Percentiles rank a stretch among this genome's conserved stretches.
phyloP scores from a whole-genome alignment of 1,284 basidiomycete species.

The Rhodotorula glutinis region DNA sequence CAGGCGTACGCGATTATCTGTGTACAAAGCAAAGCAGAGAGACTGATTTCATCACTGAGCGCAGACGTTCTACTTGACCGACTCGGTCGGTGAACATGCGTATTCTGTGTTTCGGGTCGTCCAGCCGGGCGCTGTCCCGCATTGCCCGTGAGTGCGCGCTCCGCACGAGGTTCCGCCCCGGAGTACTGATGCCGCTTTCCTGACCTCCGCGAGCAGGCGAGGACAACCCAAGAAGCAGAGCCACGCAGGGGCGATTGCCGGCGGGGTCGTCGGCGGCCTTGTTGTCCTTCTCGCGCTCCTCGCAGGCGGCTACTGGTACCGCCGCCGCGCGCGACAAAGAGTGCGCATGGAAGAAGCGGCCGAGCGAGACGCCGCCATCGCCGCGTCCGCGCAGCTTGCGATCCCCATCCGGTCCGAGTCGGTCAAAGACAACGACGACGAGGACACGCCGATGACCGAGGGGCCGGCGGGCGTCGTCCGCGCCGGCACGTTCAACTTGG shows the following conservation, averaged over 20 bases:
- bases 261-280: conserved; percentile 17
- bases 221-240: not conserved
- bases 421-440: not conserved
- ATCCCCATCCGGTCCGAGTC: not conserved
- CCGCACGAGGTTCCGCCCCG: too few species aligned
- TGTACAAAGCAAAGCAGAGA: too few species aligned
- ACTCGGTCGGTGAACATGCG: conserved; percentile 2
- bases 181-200: too few species aligned
- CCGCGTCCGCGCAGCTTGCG: not conserved
- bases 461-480: conserved; percentile 7
- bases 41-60: too few species aligned
- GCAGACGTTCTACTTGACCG: conserved; percentile 22
- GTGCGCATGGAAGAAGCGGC: not conserved
- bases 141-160: conserved; percentile 16
- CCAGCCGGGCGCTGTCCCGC: conserved; percentile 11
- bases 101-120: conserved; percentile 25
- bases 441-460: conserved; percentile 1
- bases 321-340: conserved; percentile 7
- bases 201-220: not conserved
- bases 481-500: conserved; percentile 33
- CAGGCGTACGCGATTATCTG: too few species aligned
- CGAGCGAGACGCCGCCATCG: too few species aligned
- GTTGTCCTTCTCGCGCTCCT: conserved; percentile 3
- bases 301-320: conserved; percentile 3
- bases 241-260: conserved; percentile 16